phyloP scores from a whole-genome alignment of 2,329 filamentous ascomycete species.

The Stemphylium lycopersici region DNA sequence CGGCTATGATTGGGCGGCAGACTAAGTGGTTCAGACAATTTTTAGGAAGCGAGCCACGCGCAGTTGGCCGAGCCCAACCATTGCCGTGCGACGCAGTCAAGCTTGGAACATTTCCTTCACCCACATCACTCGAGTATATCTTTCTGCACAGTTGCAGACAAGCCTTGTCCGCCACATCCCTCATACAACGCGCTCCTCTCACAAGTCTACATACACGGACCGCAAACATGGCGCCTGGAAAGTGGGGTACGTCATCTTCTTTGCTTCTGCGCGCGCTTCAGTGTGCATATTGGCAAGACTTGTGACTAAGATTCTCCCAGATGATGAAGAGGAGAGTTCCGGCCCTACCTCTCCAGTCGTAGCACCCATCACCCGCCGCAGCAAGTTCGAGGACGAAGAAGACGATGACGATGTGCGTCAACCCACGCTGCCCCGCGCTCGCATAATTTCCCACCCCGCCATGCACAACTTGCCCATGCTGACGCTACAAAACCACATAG shows the following conservation, averaged over 20 bases:
- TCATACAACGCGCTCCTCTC: not conserved
- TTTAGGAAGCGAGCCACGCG: constrained; percentile 32
- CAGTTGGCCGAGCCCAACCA: constrained; percentile 33
- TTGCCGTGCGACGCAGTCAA: constrained; percentile 33
- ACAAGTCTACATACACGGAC: constrained; percentile 14
- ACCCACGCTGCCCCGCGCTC: constrained; percentile 22
- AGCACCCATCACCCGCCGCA: constrained; percentile 55
- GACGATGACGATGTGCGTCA: constrained; percentile 76
- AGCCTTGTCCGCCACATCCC: not conserved
- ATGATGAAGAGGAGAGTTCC: constrained; percentile 64
- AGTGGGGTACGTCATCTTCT: constrained; percentile 52
- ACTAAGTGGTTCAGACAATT: constrained; percentile 22
- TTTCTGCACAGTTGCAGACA: constrained; percentile 5
- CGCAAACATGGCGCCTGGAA: constrained; percentile 47
- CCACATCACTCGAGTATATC: constrained; percentile 18
- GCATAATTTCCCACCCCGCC: constrained; percentile 25
- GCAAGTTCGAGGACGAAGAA: constrained; percentile 93
- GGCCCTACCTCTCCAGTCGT: constrained; percentile 57
- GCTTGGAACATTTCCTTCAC: constrained; percentile 22
- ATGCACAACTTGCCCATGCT: constrained; percentile 19
- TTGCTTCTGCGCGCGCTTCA: constrained; percentile 26
- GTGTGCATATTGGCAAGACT: not conserved
- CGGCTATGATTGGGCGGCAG: constrained; percentile 39
- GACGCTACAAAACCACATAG: constrained; percentile 53
- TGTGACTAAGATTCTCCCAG: constrained; percentile 37